phyloP scores from a whole-genome alignment of 2,329 filamentous ascomycete species.

The Monilinia vaccinii-corymbosi region DNA sequence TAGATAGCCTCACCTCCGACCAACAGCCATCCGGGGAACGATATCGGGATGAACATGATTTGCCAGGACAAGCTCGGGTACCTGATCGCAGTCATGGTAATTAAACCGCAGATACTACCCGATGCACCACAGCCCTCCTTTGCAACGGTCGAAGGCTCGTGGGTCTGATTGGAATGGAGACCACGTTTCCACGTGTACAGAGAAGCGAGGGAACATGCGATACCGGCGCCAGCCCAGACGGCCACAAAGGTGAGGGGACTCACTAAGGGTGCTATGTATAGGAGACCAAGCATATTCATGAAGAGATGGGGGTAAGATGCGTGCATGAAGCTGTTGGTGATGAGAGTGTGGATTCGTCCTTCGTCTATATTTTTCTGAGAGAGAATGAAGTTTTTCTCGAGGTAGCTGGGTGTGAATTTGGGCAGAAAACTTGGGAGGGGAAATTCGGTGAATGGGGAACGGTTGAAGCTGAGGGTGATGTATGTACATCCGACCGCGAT shows the following conservation, averaged over 20 bases:
- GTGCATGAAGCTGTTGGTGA: slow-evolving; percentile 4
- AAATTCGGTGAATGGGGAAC: neutral
- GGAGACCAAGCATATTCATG: neutral
- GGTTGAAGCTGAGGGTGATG: slow-evolving; percentile 3
- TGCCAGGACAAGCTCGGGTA: neutral
- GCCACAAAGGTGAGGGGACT: neutral
- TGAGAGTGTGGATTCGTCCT: neutral
- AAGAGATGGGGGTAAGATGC: neutral
- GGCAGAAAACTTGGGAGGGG: neutral
- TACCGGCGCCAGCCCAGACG: neutral
- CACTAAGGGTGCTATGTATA: neutral
- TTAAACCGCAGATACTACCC: neutral
- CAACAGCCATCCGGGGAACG: neutral
- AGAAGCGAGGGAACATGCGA: neutral
- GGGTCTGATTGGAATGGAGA: neutral
- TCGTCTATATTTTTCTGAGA: slow-evolving; percentile 1
- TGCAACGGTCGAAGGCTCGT: neutral
- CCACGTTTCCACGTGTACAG: neutral
- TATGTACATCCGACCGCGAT: neutral
- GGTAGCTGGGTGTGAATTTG: neutral
- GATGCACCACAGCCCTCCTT: neutral
- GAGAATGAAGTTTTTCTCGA: neutral
- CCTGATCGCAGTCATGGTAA: neutral
- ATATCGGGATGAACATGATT: neutral
- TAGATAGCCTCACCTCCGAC: neutral